Percentiles rank a stretch among this genome's conserved stretches.
These are phyloP conservation scores for Didymosphaeria variabile DNA, from an alignment of 2,329 filamentous ascomycete genomes.

Conservation along the genomic window DNA sequence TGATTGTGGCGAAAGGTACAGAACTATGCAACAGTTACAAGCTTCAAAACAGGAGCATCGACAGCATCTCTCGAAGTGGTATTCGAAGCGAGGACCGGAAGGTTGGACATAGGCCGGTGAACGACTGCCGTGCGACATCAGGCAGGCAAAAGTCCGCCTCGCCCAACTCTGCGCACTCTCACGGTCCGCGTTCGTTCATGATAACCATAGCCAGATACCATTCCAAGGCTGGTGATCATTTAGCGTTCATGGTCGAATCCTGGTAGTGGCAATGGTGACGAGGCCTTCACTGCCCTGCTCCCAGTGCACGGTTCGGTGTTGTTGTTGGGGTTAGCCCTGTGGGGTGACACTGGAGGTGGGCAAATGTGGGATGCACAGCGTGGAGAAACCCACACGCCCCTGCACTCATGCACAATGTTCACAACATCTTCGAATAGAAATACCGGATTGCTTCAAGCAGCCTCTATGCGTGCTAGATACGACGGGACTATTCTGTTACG, in stretches of 20 bases:
- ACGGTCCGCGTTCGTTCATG: not conserved
- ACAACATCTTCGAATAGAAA: not conserved
- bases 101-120: conserved; percentile 17
- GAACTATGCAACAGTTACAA: not conserved
- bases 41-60: not conserved
- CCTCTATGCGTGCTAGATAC: not conserved
- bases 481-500: not conserved
- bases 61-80: not conserved
- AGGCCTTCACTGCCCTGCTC: not conserved
- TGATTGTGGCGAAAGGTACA: not conserved
- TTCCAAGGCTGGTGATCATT: not conserved
- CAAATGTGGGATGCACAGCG: conserved; percentile 5
- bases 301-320: conserved; percentile 1
- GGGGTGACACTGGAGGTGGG: not conserved
- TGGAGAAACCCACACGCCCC: not conserved
- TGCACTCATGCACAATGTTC: not conserved
- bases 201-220: not conserved
- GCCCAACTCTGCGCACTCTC: not conserved
- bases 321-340: conserved; percentile 7
- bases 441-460: not conserved
- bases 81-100: not conserved
- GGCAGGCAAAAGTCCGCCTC: not conserved
- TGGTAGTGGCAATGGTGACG: not conserved
- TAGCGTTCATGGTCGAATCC: not conserved
- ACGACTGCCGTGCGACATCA: conserved; percentile 1